Evolutionary conservation across 768 basidiomycete species (phyloP).

Genomic region (Amylocystis lapponica): DNA sequence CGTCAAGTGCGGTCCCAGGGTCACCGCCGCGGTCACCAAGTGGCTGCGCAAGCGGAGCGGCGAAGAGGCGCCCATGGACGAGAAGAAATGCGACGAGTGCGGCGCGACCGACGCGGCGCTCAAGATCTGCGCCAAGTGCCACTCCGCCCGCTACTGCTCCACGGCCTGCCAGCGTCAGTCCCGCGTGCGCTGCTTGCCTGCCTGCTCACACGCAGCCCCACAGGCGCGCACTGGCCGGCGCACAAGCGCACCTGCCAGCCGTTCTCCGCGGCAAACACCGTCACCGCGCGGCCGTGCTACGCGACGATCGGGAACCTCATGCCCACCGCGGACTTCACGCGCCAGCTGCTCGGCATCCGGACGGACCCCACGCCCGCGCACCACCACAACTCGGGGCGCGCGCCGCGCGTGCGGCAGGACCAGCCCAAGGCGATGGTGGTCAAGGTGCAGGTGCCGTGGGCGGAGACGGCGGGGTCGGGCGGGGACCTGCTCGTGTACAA

Average conservation of each 20-base stretch:
- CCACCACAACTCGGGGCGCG: slow-evolving; percentile 15
- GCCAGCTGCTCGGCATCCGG: slow-evolving; percentile 24
- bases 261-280: slow-evolving; percentile 37
- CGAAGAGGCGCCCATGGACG: slow-evolving; percentile 35
- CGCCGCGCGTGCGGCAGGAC: slow-evolving; percentile 16
- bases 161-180: slow-evolving; percentile 46
- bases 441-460: slow-evolving; percentile 47
- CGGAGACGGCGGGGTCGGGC: not conserved
- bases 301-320: slow-evolving; percentile 9
- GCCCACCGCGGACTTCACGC: slow-evolving; percentile 26
- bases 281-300: slow-evolving; percentile 44
- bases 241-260: slow-evolving; percentile 45
- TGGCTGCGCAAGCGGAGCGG: slow-evolving; percentile 45
- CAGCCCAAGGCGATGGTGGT: slow-evolving; percentile 39
- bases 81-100: slow-evolving; percentile 41
- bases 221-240: slow-evolving; percentile 41
- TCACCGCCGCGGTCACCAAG: slow-evolving; percentile 38
- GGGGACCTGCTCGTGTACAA: slow-evolving; percentile 40
- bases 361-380: slow-evolving; percentile 13
- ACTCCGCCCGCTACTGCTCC: slow-evolving; percentile 46
- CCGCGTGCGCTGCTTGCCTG: not conserved
- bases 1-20: slow-evolving; percentile 34
- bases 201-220: not conserved
- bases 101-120: slow-evolving; percentile 25
- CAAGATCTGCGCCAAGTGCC: slow-evolving; percentile 41